phyloP scores from a whole-genome alignment of 306 rosid genomes.

The Ormosia semicastrata region DNA sequence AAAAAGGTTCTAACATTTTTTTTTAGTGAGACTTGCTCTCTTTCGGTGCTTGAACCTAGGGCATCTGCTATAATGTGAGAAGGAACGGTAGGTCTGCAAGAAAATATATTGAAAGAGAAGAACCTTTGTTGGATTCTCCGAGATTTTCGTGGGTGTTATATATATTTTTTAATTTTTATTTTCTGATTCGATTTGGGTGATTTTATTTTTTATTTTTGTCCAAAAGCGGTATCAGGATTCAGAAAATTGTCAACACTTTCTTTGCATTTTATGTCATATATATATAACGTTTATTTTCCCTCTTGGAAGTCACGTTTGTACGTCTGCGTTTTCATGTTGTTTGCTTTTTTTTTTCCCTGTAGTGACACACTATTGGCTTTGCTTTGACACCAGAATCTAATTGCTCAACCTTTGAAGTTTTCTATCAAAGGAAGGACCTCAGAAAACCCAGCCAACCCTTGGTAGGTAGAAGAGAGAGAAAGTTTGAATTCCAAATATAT shows the following conservation, averaged over 20 bases:
- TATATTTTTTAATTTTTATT: neutral
- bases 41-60: neutral
- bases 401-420: neutral
- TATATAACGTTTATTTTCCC: neutral
- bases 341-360: neutral
- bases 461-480: neutral
- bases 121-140: slow-evolving; percentile 43
- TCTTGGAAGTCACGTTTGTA: slow-evolving; percentile 6
- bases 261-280: neutral
- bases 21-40: neutral
- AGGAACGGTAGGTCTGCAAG: neutral
- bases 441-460: neutral
- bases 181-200: slow-evolving; percentile 21
- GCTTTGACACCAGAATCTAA: slow-evolving; percentile 17
- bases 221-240: slow-evolving; percentile 9
- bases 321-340: neutral
- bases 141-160: slow-evolving; percentile 51
- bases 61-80: slow-evolving; percentile 4
- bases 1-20: neutral
- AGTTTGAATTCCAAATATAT: neutral
- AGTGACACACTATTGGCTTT: neutral
- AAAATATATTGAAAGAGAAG: slow-evolving; percentile 12
- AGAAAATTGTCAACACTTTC: slow-evolving; percentile 32
- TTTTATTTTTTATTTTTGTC: slow-evolving; percentile 11
- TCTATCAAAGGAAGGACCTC: neutral